Conservation (phyloP, 2,329 filamentous ascomycete species). For the Penicillium verrucosum region DNA sequence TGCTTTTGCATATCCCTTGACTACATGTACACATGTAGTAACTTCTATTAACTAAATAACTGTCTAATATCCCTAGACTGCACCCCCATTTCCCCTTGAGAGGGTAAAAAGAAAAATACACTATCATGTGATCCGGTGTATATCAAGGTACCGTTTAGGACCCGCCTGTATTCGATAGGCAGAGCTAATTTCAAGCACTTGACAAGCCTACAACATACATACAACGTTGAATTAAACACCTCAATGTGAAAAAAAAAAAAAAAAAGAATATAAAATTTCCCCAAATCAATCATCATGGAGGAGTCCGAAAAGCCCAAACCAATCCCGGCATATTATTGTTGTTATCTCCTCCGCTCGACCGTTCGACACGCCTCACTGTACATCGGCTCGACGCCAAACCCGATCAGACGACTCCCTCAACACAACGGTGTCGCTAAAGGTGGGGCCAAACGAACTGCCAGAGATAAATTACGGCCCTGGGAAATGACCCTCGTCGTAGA, state of each 20-base stretch:
- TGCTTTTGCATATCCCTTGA: neutral
- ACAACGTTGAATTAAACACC: neutral
- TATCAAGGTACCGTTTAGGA: slow-evolving; percentile 3
- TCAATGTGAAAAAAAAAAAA: neutral
- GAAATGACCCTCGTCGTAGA: slow-evolving; percentile 84
- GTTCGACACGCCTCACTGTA: slow-evolving; percentile 69
- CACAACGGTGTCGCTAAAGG: slow-evolving; percentile 85
- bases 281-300: slow-evolving; percentile 17
- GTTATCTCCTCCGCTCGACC: slow-evolving; percentile 85
- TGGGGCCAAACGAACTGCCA: slow-evolving; percentile 74
- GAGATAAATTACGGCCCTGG: slow-evolving; percentile 72
- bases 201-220: neutral
- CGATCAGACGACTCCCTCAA: slow-evolving; percentile 76
- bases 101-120: neutral
- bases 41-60: no score
- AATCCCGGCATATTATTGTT: slow-evolving; percentile 87
- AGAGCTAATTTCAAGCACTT: slow-evolving; percentile 8
- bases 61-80: neutral
- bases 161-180: slow-evolving; percentile 6
- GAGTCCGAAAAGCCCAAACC: slow-evolving; percentile 45
- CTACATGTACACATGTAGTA: neutral
- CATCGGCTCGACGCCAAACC: slow-evolving; percentile 88
- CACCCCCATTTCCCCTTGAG: neutral
- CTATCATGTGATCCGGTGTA: slow-evolving; percentile 11
- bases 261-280: no score